Percentiles rank a stretch among this genome's conserved stretches.
Conservation (phyloP, 2,329 filamentous ascomycete genomes). For the Dactylonectria estremocensis region DNA sequence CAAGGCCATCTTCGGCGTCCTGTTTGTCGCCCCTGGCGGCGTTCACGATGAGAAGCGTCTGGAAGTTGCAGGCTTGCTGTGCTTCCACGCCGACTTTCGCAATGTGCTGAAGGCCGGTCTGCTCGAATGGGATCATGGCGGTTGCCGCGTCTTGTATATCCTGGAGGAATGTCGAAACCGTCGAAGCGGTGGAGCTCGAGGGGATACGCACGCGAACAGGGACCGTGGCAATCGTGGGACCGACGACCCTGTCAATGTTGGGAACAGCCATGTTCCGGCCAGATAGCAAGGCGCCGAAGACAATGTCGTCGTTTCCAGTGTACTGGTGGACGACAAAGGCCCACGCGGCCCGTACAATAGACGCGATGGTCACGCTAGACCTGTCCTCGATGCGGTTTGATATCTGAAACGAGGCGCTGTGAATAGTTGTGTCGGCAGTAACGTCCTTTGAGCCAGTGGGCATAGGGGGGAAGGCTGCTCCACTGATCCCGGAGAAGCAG, state of each 20-base stretch:
- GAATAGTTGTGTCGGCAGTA: background rate
- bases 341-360: background rate
- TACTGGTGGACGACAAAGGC: background rate
- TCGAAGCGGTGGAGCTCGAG: constrained; percentile 3
- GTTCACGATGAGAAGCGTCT: constrained; percentile 19
- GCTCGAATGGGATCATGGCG: constrained; percentile 2
- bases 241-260: background rate
- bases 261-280: background rate
- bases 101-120: constrained; percentile 3
- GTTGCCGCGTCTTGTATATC: background rate
- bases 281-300: background rate
- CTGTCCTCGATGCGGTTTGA: too few species aligned
- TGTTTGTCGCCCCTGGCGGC: background rate
- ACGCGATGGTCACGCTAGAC: background rate
- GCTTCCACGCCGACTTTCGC: background rate
- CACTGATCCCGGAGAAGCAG: background rate
- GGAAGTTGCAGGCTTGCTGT: constrained; percentile 12
- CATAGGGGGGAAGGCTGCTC: background rate
- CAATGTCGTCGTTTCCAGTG: constrained; percentile 1
- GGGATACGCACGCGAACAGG: background rate
- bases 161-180: background rate
- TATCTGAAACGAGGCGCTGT: background rate
- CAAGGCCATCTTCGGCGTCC: background rate
- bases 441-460: background rate
- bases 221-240: background rate